phyloP scores from a whole-genome alignment of 2,329 filamentous ascomycete species.

The Colletotrichum tofieldiae region DNA sequence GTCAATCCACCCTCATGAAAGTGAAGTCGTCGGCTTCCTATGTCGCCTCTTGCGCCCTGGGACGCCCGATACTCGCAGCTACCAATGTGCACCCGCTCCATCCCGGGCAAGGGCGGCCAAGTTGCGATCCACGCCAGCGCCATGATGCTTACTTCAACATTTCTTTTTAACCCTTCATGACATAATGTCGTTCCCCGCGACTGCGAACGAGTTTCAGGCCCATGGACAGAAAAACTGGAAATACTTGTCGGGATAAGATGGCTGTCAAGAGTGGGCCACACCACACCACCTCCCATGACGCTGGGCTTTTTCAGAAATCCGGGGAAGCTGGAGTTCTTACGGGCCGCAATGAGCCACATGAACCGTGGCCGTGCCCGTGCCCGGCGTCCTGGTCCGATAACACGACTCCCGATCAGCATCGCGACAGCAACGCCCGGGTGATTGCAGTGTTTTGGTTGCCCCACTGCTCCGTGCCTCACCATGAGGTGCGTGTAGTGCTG shows the following conservation, averaged over 20 bases:
- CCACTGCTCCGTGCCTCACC: background rate
- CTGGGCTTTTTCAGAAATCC: background rate
- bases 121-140: background rate
- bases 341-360: background rate
- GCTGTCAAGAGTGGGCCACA: background rate
- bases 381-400: background rate
- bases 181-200: background rate
- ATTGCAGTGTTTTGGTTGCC: background rate
- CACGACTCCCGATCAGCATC: background rate
- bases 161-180: background rate
- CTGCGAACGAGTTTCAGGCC: background rate
- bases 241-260: background rate
- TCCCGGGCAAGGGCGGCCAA: background rate
- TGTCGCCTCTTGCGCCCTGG: too few species aligned
- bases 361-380: background rate
- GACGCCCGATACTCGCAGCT: background rate
- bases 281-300: background rate
- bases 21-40: too few species aligned
- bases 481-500: background rate
- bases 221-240: background rate
- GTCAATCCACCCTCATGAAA: too few species aligned
- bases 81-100: background rate
- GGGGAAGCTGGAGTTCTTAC: background rate
- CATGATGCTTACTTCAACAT: background rate
- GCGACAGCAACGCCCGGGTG: slow-evolving; percentile 8